Evolutionary conservation across 371 early-diverging fungal genomes (phyloP), one percentile per base, ranked within the genome.

Genomic region (Mortierella polycephala): DNA sequence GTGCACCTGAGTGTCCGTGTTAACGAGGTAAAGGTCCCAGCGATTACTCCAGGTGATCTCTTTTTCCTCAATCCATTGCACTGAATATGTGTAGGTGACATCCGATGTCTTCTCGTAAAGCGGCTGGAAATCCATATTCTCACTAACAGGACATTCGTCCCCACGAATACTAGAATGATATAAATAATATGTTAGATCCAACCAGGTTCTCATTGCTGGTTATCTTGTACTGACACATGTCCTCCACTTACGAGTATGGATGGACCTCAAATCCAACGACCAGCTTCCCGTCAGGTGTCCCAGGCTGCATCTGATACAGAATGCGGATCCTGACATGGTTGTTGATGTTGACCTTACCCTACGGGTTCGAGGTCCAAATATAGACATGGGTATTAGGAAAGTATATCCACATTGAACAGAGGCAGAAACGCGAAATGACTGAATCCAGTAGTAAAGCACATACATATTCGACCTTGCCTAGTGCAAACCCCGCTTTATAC

Each of bases 251-350:
- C 85, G 88, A 88, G 58, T 76, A 71, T 14, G 90, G 89, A 44
- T 83, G 82, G 39, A 88, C 87, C 75, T 89, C 89, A 53, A 91
- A 88, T 9, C 89, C 90, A n/a, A 88, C 88, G 57, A 91, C 87
- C 39, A 81, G 71, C 40, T 65, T 81, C 20, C 81, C 80, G n/a
- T 74, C 80, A 9, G 75, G 62, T 6, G 75, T 64, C 7, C 75
- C 60, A 47, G 66, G 71, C 23, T 62, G 71, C n/a, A 60, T 74
- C 62, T 88, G 86, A 59, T 90, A 91, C 44, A 86, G 67, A 23
- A 91, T 75, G 20, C 84, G 75, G 58, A 91, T 67, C 4, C 79
- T 66, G 49, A 88, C 79, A 62, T 89, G 90, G 71, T 89, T 91
- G 82, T 89, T 82, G 44, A 91, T 70, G 47, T 83, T 87, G 30